These are phyloP conservation scores for Hanseniaspora occidentalis DNA, from an alignment of 805 yeast genomes.

Conservation along the genomic window DNA sequence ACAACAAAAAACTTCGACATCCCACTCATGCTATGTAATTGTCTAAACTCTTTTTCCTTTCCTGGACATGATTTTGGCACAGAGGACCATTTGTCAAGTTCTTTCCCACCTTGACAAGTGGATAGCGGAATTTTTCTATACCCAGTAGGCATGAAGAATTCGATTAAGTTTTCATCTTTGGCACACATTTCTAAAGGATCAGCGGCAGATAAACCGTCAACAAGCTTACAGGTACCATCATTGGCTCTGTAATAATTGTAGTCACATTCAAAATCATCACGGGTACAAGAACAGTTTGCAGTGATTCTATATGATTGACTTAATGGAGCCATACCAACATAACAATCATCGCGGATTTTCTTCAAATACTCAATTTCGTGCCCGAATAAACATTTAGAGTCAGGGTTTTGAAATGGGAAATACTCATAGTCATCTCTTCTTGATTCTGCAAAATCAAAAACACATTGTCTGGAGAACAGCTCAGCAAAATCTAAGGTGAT, in stretches of 20 bases:
- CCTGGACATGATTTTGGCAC: slow-evolving; percentile 79
- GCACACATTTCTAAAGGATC: slow-evolving; percentile 52
- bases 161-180: slow-evolving; percentile 39
- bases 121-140: slow-evolving; percentile 77
- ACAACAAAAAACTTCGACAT: slow-evolving; percentile 40
- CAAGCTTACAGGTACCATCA: slow-evolving; percentile 80
- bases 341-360: slow-evolving; percentile 43
- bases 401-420: slow-evolving; percentile 51
- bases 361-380: slow-evolving; percentile 50
- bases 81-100: slow-evolving; percentile 43
- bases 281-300: slow-evolving; percentile 69
- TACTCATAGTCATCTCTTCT: slow-evolving; percentile 47
- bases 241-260: slow-evolving; percentile 57
- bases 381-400: slow-evolving; percentile 54
- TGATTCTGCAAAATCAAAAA: slow-evolving; percentile 31
- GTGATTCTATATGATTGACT: slow-evolving; percentile 41
- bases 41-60: slow-evolving; percentile 47
- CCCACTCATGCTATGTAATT: slow-evolving; percentile 43
- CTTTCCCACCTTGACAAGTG: slow-evolving; percentile 73
- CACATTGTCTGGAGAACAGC: slow-evolving; percentile 43
- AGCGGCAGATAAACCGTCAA: slow-evolving; percentile 58
- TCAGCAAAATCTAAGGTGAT: slow-evolving; percentile 46
- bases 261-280: slow-evolving; percentile 90
- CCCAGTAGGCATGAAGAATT: slow-evolving; percentile 83
- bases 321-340: slow-evolving; percentile 57